Conservation (phyloP, 805 yeast genomes). For the Yamadazyma olivae region DNA sequence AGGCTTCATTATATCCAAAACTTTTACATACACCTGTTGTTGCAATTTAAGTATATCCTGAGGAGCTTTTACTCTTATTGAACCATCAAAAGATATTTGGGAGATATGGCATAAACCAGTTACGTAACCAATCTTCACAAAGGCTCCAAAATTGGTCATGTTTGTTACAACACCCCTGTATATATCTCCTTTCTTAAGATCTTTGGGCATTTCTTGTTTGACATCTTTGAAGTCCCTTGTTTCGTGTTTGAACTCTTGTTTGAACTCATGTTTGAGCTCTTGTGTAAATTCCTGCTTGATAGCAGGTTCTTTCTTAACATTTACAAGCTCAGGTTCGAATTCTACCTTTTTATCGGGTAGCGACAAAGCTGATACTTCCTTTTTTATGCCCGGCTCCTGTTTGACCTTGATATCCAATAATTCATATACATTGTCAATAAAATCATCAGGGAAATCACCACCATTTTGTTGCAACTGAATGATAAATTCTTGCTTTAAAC, state of each 20-base stretch:
- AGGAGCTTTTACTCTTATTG: constrained; percentile 52
- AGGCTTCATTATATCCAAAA: constrained; percentile 37
- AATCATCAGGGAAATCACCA: constrained; percentile 37
- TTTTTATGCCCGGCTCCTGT: constrained; percentile 5
- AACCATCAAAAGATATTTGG: constrained; percentile 47
- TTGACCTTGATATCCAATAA: constrained; percentile 6
- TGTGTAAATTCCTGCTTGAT: not conserved
- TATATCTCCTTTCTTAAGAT: constrained; percentile 44
- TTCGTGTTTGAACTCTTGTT: not conserved
- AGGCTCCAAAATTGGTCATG: constrained; percentile 74
- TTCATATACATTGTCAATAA: constrained; percentile 21
- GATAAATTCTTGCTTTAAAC: constrained; percentile 11
- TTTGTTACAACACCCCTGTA: constrained; percentile 62
- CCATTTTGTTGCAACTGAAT: constrained; percentile 30
- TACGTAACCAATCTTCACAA: constrained; percentile 47
- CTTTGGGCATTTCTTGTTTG: too few species aligned
- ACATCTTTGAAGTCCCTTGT: constrained; percentile 1
- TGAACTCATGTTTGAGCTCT: not conserved
- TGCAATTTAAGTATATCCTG: constrained; percentile 52
- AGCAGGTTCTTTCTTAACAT: constrained; percentile 3
- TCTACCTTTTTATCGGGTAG: constrained; percentile 16
- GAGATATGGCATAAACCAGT: constrained; percentile 79
- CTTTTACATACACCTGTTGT: constrained; percentile 65
- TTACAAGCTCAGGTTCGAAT: constrained; percentile 9
- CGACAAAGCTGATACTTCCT: constrained; percentile 7